A percentile compares a stretch with the other conserved stretches of the same genome.
Evolutionary conservation across 306 rosid genomes (phyloP).

Genomic region (Citrullus amarus): DNA sequence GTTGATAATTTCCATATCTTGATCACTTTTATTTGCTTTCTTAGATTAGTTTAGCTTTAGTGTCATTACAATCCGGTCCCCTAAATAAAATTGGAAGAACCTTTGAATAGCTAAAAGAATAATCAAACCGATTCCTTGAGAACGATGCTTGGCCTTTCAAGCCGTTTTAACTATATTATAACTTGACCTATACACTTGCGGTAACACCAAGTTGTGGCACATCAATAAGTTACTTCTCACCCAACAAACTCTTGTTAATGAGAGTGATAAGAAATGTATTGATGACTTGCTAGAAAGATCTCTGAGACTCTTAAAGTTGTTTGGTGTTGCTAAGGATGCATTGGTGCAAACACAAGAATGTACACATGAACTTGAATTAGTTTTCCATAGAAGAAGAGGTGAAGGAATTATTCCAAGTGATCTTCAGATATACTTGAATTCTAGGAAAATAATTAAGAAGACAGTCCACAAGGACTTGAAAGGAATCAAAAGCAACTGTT

Average conservation of each 20-base stretch:
- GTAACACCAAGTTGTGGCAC: too few species aligned
- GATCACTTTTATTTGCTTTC: too few species aligned
- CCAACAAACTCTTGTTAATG: slow-evolving; percentile 10
- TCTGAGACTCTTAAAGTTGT: slow-evolving; percentile 13
- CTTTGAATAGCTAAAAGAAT: too few species aligned
- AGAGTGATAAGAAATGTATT: slow-evolving; percentile 1
- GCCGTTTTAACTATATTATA: too few species aligned
- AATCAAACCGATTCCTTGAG: too few species aligned
- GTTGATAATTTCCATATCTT: too few species aligned
- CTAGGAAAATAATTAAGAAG: slow-evolving; percentile 13
- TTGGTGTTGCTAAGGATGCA: slow-evolving; percentile 16
- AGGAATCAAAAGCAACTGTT: background rate
- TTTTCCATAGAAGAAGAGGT: slow-evolving; percentile 12
- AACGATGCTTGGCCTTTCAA: too few species aligned
- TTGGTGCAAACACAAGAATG: slow-evolving; percentile 12
- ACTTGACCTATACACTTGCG: too few species aligned
- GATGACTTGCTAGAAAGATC: slow-evolving; percentile 19
- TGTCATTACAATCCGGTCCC: too few species aligned
- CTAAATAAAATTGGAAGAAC: too few species aligned
- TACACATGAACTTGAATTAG: slow-evolving; percentile 9
- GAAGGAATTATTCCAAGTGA: slow-evolving; percentile 5
- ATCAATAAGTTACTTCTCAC: slow-evolving; percentile 16
- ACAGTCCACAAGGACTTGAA: slow-evolving; percentile 14
- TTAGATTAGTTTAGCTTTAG: too few species aligned
- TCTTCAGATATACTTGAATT: slow-evolving; percentile 6